These are phyloP conservation scores for Epithele typhae DNA, from an alignment of 768 basidiomycete species.

Conservation along the genomic window DNA sequence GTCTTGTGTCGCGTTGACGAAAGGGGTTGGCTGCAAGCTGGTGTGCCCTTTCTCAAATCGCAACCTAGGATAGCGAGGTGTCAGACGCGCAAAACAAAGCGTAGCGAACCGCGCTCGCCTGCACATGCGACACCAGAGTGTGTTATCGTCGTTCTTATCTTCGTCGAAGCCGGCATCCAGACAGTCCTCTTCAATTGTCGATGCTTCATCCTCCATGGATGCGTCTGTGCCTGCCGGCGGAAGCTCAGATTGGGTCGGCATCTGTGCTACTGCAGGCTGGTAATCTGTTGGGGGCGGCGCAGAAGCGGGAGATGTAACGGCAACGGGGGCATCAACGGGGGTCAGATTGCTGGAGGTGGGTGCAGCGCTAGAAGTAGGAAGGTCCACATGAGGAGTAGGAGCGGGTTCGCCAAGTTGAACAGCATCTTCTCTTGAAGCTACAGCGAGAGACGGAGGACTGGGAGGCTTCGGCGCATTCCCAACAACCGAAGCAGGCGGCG, in stretches of 20 bases:
- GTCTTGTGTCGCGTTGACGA: slow-evolving; percentile 35
- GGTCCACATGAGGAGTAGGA: too few relatives aligned
- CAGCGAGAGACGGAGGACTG: not conserved
- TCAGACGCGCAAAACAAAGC: too few relatives aligned
- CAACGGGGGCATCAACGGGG: not conserved
- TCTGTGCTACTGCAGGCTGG: not conserved
- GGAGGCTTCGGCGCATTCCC: not conserved
- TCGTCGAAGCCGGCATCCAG: slow-evolving; percentile 34
- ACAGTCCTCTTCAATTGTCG: slow-evolving; percentile 37
- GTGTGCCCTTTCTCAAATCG: slow-evolving; percentile 30
- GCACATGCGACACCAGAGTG: slow-evolving; percentile 46
- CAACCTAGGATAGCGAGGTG: slow-evolving; percentile 29
- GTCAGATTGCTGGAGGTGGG: not conserved
- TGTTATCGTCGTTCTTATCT: slow-evolving; percentile 25
- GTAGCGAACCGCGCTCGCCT: slow-evolving; percentile 32
- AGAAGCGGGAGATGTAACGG: not conserved
- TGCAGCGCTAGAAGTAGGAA: too few relatives aligned
- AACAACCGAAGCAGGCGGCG: not conserved
- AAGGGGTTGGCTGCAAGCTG: slow-evolving; percentile 30
- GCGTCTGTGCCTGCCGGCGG: not conserved
- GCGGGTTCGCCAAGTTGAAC: not conserved
- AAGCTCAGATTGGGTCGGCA: not conserved
- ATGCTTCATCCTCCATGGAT: slow-evolving; percentile 30
- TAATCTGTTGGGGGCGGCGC: not conserved
- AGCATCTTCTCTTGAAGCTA: too few relatives aligned